phyloP scores from a whole-genome alignment of 192 early-diverging fungal species.

The Backusella sp. region DNA sequence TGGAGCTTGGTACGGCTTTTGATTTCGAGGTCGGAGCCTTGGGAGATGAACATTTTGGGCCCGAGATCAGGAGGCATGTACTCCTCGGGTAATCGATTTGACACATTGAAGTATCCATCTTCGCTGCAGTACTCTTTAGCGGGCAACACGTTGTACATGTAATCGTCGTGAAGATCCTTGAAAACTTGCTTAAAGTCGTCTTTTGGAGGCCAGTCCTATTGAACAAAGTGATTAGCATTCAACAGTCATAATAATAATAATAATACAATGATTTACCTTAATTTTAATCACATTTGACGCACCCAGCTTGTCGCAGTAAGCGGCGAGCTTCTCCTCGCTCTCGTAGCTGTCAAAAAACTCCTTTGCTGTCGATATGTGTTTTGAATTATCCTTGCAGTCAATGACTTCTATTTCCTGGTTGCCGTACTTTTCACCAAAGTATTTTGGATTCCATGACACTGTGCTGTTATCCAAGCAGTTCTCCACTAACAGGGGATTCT shows the following conservation, averaged over 20 bases:
- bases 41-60: constrained; percentile 75
- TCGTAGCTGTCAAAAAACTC: constrained; percentile 54
- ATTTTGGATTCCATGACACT: constrained; percentile 34
- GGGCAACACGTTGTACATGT: constrained; percentile 53
- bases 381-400: constrained; percentile 41
- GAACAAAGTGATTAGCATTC: background rate
- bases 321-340: background rate
- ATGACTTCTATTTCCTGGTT: constrained; percentile 46
- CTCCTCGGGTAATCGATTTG: constrained; percentile 47
- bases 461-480: background rate
- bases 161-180: constrained; percentile 52
- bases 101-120: constrained; percentile 56
- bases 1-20: constrained; percentile 16
- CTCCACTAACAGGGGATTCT: background rate
- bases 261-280: background rate
- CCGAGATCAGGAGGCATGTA: constrained; percentile 70
- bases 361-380: constrained; percentile 28
- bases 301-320: constrained; percentile 52
- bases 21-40: constrained; percentile 33
- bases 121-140: constrained; percentile 55
- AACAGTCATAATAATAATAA: no score
- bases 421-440: constrained; percentile 40
- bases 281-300: background rate
- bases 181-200: constrained; percentile 52
- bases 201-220: constrained; percentile 62